Evolutionary conservation across 1,139 yeast genomes (phyloP).

Genomic region (Suhomyces ambrosiae): DNA sequence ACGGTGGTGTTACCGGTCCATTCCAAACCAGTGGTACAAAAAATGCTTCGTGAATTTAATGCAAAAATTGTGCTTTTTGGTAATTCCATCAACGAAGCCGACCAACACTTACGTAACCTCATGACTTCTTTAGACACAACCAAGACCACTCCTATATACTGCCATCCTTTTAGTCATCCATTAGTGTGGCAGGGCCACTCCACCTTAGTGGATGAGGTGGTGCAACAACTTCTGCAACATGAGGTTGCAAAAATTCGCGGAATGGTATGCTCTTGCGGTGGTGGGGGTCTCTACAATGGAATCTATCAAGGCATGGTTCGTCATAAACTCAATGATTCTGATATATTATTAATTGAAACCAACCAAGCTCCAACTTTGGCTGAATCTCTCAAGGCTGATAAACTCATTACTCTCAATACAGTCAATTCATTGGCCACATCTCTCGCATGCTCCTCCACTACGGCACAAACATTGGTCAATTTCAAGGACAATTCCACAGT

Average conservation of each 20-base stretch:
- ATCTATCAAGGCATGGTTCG: constrained; percentile 55
- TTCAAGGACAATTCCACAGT: constrained; percentile 32
- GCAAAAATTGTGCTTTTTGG: constrained; percentile 61
- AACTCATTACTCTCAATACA: constrained; percentile 44
- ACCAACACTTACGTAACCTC: constrained; percentile 41
- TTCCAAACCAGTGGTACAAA: constrained; percentile 37
- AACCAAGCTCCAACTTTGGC: constrained; percentile 59
- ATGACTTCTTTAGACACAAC: constrained; percentile 18
- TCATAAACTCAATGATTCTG: constrained; percentile 28
- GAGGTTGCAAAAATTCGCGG: constrained; percentile 49
- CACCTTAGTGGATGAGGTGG: constrained; percentile 58
- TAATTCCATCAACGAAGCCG: constrained; percentile 67
- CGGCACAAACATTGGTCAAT: constrained; percentile 47
- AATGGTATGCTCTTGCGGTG: constrained; percentile 70
- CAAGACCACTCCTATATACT: constrained; percentile 49
- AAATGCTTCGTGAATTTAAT: constrained; percentile 43
- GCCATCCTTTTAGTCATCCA: constrained; percentile 71
- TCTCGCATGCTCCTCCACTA: constrained; percentile 60
- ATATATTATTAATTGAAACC: constrained; percentile 50
- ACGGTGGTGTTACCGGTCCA: constrained; percentile 66
- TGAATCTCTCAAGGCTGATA: constrained; percentile 48
- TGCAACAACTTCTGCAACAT: constrained; percentile 33
- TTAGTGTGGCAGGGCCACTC: constrained; percentile 72
- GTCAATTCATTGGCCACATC: constrained; percentile 62
- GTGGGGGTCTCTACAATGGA: constrained; percentile 74